phyloP scores from a whole-genome alignment of 768 basidiomycete species.

The Suillus tomentosus region DNA sequence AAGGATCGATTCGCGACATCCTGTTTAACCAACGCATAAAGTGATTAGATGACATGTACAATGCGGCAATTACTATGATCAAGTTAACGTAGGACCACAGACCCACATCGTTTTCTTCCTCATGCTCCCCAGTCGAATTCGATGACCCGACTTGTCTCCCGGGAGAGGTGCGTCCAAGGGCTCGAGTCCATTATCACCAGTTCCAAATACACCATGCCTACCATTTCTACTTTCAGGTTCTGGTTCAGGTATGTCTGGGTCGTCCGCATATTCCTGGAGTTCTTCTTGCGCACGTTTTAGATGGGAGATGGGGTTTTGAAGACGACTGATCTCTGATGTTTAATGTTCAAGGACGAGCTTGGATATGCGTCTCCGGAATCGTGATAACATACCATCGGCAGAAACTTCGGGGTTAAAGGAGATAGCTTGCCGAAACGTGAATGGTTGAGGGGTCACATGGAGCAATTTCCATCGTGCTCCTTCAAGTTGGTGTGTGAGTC shows the following conservation, averaged over 20 bases:
- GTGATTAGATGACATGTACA: not conserved
- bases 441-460: slow-evolving; percentile 71
- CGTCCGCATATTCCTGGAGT: slow-evolving; percentile 50
- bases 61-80: not conserved
- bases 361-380: slow-evolving; percentile 4
- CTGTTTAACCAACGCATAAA: not conserved
- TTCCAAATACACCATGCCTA: slow-evolving; percentile 2
- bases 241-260: slow-evolving; percentile 46
- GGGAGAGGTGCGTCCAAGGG: not conserved
- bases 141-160: not conserved
- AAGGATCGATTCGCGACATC: not conserved
- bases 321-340: slow-evolving; percentile 67
- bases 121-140: not conserved
- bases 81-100: not conserved
- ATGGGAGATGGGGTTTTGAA: slow-evolving; percentile 69
- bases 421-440: slow-evolving; percentile 56
- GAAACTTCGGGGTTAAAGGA: slow-evolving; percentile 66
- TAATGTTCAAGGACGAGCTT: not conserved
- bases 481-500: not conserved
- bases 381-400: slow-evolving; percentile 57
- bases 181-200: slow-evolving; percentile 6
- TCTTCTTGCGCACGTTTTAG: slow-evolving; percentile 62
- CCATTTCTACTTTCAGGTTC: slow-evolving; percentile 1
- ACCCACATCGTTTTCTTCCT: not conserved
- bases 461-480: slow-evolving; percentile 56